Evolutionary conservation across 805 yeast genomes (phyloP), one percentile per base, ranked within the genome.

Genomic region (Schizosaccharomyces osmophilus): DNA sequence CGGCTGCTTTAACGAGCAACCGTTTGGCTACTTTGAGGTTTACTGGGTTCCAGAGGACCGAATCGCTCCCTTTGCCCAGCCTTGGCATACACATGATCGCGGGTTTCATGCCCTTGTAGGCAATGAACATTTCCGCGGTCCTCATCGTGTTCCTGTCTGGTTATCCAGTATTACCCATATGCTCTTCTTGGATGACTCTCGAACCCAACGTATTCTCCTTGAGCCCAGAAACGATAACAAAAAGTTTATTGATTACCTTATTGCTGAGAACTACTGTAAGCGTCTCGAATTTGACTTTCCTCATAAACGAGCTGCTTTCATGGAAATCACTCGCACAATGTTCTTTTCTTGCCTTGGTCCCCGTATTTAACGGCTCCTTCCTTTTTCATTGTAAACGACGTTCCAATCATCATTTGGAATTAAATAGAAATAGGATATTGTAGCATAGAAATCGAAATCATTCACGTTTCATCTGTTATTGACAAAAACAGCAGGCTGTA

Each of bases 71-170:
- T 63, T 59, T 51, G 63, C 62, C 5, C 61, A 59, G 42, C 62
- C 61, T 24, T 62, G 43, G 32, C 60, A 55, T 4, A 62, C 61
- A 31, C 63, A 64, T 61, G 69, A 67, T 59, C 64, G 67, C 58
- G 69, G 69, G 15, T 66, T 67, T 59, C 69, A 67, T 61, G 61
- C 67, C 31, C 64, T 67, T 5, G 69, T 67, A 31, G 69, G 69
- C 45, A 62, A 63, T 15, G 68, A 66, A 29, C 42, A 41, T 43
- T 63, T 67, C n/a, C 65, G 69, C 24, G 69, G 69, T 2, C 69
- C 69, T 17, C 67, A 66, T 42, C 61, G 62, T 8, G 69, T 67
- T 11, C 62, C 62, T 13, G 65, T 63, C 4, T 67, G 69, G 69
- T 57, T 67, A 3, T 59, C 65, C 15, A 64, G 68, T 13, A 60